Base-by-base conservation (phyloP, 345 rosid species). In the Trapa incisa region DNA sequence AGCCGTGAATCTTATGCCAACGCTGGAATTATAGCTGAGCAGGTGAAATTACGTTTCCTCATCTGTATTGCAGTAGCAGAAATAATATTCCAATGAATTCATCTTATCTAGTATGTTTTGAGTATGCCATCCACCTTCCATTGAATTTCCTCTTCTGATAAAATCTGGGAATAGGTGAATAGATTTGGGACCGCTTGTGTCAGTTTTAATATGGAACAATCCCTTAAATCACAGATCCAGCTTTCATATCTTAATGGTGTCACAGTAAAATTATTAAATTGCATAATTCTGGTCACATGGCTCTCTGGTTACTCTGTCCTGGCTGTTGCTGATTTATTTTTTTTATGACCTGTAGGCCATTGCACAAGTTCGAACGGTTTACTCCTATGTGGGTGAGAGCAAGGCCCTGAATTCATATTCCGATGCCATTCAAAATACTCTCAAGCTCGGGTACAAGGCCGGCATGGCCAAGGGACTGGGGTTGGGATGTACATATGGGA, bases 401-500 rank as follows among this genome's bases (percentile, higher is more conserved):
- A 91, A 95, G 89, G 96, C 97, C 39, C 79, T 95, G 42, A 85
- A 81, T 77, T 77, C 91, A 8, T 95, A 89, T 75, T 91, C 97
- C 2, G 99, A 95, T 71, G 92, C 97, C 1, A 91, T 95, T 79
- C 99, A 94, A 64, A 89, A 89, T 72, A 91, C 96, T 0, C 80
- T 95, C 61, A 91, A 95, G 80, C 96, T 95, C 14, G 96, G 99
- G 53, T 95, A 95, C 75, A 95, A 91, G 80, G 99, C 99, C 32
- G 99, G 99, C 14, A 89, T 95, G 99, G 99, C 99, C 68, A 95
- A 95, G 81, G 99, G 99, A 4, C 82, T 95, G 78, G 99, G 99
- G 29, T 80, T 95, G 33, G 99, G 99, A 72, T 95, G 99, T 73
- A 95, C 99, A 0, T 95, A 87, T 72, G 99, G 99, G 45, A 95